Percentiles rank a stretch among this genome's conserved stretches.
phyloP scores from a whole-genome alignment of 2,329 filamentous ascomycete genomes.

The Dothideomycetes sp. region DNA sequence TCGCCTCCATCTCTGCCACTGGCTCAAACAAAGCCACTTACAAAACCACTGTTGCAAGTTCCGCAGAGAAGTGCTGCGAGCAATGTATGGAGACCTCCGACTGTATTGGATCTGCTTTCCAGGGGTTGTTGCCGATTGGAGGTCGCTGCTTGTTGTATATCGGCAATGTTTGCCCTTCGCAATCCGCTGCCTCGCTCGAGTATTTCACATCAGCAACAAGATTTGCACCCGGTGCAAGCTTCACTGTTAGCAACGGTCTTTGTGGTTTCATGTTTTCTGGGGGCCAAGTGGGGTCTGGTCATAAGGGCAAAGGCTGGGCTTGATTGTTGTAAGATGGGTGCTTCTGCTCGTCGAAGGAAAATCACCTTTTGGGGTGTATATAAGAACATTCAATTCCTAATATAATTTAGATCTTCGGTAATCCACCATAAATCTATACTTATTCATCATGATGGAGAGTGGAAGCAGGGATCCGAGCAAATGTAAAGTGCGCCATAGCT shows the following conservation, averaged over 20 bases:
- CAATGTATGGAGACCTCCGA: constrained; percentile 13
- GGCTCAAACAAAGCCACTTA: constrained; percentile 8
- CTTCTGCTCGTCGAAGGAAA: too few species aligned
- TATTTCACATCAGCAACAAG: background rate
- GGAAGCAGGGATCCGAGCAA: too few species aligned
- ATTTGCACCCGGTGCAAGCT: background rate
- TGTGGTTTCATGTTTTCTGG: constrained; percentile 8
- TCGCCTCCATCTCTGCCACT: background rate
- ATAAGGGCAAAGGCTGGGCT: constrained; percentile 1
- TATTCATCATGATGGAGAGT: too few species aligned
- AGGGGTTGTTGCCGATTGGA: constrained; percentile 5
- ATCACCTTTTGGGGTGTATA: too few species aligned
- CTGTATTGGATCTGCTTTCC: constrained; percentile 9
- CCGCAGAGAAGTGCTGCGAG: constrained; percentile 13
- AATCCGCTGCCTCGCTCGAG: constrained; percentile 3
- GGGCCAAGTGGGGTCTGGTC: background rate
- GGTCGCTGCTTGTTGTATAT: constrained; percentile 7
- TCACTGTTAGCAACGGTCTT: constrained; percentile 2
- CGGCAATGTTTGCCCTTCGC: constrained; percentile 5
- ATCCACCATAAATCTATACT: too few species aligned
- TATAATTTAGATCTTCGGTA: too few species aligned
- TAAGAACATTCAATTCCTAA: too few species aligned
- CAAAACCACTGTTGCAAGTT: constrained; percentile 11
- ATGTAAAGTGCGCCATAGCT: too few species aligned
- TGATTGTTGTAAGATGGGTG: too few species aligned